A percentile compares a stretch with the other conserved stretches of the same genome.
Evolutionary conservation across 2,329 filamentous ascomycete species (phyloP).

Genomic region (Zalaria obscura): DNA sequence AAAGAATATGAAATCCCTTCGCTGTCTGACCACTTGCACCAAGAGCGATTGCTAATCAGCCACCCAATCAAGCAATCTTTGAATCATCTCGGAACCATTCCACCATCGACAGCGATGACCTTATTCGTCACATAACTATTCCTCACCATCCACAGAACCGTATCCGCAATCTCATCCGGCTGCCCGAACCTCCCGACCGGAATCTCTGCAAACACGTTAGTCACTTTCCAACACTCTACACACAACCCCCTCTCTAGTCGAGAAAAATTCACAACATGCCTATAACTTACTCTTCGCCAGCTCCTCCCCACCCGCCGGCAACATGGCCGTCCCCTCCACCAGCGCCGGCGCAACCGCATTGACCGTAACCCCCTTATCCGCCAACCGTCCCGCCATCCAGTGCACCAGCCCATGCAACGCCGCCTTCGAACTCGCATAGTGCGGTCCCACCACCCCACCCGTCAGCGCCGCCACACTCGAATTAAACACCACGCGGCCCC

Average conservation of each 20-base stretch:
- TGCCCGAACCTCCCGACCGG: slow-evolving; percentile 30
- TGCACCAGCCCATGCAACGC: slow-evolving; percentile 33
- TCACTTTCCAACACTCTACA: neutral
- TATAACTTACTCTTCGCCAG: slow-evolving; percentile 18
- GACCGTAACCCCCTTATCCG: slow-evolving; percentile 30
- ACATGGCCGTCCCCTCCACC: slow-evolving; percentile 31
- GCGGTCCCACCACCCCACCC: slow-evolving; percentile 25
- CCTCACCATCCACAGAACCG: slow-evolving; percentile 32
- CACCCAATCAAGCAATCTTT: too few species aligned
- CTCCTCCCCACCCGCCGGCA: slow-evolving; percentile 22
- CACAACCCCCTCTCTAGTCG: too few species aligned
- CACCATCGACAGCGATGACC: slow-evolving; percentile 27
- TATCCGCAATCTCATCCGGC: slow-evolving; percentile 33
- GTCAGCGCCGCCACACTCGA: slow-evolving; percentile 25
- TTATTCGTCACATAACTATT: slow-evolving; percentile 34
- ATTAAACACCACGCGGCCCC: slow-evolving; percentile 24
- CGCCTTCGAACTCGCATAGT: slow-evolving; percentile 27
- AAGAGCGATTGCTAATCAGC: too few species aligned
- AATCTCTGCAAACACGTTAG: slow-evolving; percentile 16
- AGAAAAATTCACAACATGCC: neutral
- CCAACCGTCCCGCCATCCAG: slow-evolving; percentile 29
- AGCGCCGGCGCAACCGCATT: slow-evolving; percentile 35
- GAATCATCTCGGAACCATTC: slow-evolving; percentile 15
- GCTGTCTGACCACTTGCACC: too few species aligned
- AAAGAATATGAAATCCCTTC: too few species aligned